Evolutionary conservation across 345 rosid genomes (phyloP), one percentile per base, ranked within the genome.

Genomic region (Moricandia arvensis): DNA sequence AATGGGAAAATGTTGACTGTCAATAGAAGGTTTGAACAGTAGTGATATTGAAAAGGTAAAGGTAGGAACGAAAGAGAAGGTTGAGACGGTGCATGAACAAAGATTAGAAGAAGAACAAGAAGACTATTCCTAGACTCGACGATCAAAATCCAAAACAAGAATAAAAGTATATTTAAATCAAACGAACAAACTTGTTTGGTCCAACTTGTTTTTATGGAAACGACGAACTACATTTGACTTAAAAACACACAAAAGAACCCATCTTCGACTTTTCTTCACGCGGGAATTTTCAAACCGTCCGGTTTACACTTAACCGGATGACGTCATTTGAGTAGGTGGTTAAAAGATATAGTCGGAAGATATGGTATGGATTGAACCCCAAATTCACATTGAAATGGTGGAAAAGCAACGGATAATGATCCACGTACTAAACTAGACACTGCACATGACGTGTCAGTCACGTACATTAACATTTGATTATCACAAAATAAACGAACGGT

Each of bases 271-370:
- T 37, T 64, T 57, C 47, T 74, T 66, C 49, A 66, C 66, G 72
- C 78, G 78, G 66, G 16, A 26, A 10, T 58, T 43, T 74, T 58
- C 8, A 41, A 66, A 74, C 49, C 78, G 66, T 9, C 37, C 72
- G 66, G 66, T 66, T 74, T 66, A 24, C 70, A 35, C n/a, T 15
- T 26, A 54, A 73, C 70, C 70, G 70, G 43, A 51, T 34, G 13
- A 35, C 54, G 13, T 38, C 53, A 61, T 33, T 71, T 18, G 59
- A 16, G 58, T 41, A 21, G 3, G 58, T 69, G 15, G 74, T 54
- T 37, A 58, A 55, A 21, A 71, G 13, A 43, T 69, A 33, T 9
- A 18, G 66, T 62, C n/a, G 47, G 21, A 41, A 13, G 21, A 64
- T 64, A 49, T 24, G 29, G 29, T 17, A 53, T 18, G 7, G 53